Conservation (phyloP, 2,329 filamentous ascomycete genomes). For the Huntiella decipiens region DNA sequence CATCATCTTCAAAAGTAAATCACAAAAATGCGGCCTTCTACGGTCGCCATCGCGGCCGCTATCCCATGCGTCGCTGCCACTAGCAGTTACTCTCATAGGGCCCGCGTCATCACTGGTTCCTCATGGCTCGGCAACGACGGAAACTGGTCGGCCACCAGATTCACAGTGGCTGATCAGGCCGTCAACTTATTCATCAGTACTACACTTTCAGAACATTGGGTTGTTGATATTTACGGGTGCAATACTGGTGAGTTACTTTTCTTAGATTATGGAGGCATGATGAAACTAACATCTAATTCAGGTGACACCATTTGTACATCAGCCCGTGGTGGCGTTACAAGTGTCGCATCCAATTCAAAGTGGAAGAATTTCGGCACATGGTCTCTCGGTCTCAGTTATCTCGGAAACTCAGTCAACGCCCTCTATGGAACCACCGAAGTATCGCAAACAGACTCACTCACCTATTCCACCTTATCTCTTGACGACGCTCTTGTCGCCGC, state of each 20-base stretch:
- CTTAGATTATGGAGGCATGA: not conserved
- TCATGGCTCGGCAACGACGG: constrained; percentile 39
- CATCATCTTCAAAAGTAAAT: not conserved
- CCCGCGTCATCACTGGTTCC: constrained; percentile 8
- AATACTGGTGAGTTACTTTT: constrained; percentile 23
- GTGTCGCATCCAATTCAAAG: constrained; percentile 30
- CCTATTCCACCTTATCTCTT: constrained; percentile 22
- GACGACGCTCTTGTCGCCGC: constrained; percentile 28
- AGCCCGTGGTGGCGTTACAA: constrained; percentile 40
- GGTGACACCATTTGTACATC: constrained; percentile 33
- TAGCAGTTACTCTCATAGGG: not conserved
- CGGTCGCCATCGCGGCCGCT: constrained; percentile 1
- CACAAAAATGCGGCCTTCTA: constrained; percentile 6
- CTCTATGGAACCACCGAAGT: constrained; percentile 41
- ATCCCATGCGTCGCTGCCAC: constrained; percentile 1
- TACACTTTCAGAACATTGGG: constrained; percentile 52
- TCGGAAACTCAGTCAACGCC: constrained; percentile 41
- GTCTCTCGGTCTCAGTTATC: constrained; percentile 37
- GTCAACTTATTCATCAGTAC: constrained; percentile 39
- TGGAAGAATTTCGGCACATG: constrained; percentile 42
- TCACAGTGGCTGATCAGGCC: constrained; percentile 32
- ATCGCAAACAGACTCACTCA: constrained; percentile 22
- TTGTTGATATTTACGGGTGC: constrained; percentile 40
- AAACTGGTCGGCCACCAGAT: constrained; percentile 49
- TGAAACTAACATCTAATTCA: constrained; percentile 12